A percentile compares a stretch with the other conserved stretches of the same genome.
Conservation (phyloP, 2,329 filamentous ascomycete species). For the Penicillium palitans region DNA sequence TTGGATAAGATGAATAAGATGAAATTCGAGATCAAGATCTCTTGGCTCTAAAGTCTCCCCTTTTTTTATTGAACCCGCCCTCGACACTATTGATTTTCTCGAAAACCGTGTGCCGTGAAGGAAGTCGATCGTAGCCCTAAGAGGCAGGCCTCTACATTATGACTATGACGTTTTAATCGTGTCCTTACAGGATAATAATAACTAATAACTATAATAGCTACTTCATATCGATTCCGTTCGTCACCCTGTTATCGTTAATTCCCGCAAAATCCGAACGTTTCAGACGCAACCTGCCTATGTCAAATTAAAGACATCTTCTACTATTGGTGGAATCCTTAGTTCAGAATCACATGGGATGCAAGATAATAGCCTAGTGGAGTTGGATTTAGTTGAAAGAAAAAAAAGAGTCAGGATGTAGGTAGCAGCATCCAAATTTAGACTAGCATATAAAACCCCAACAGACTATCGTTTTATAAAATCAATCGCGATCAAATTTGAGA, state of each 20-base stretch:
- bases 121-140: slow-evolving; percentile 4
- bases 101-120: slow-evolving; percentile 1
- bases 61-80: slow-evolving; percentile 5
- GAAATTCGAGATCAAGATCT: slow-evolving; percentile 10
- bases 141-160: background rate
- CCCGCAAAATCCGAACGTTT: background rate
- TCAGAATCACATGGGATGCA: background rate
- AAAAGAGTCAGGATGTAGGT: background rate
- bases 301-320: background rate
- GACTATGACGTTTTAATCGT: background rate
- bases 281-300: background rate
- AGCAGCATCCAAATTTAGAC: background rate
- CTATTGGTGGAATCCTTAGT: background rate
- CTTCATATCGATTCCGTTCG: no score
- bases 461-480: background rate
- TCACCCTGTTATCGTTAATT: no score
- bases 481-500: background rate
- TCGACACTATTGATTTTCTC: slow-evolving; percentile 1
- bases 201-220: no score
- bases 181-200: no score
- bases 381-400: background rate
- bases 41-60: slow-evolving; percentile 2
- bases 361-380: background rate
- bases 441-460: background rate
- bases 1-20: background rate